Conservation (phyloP, 805 yeast genomes). For the Sugiyamaella valdiviana region DNA sequence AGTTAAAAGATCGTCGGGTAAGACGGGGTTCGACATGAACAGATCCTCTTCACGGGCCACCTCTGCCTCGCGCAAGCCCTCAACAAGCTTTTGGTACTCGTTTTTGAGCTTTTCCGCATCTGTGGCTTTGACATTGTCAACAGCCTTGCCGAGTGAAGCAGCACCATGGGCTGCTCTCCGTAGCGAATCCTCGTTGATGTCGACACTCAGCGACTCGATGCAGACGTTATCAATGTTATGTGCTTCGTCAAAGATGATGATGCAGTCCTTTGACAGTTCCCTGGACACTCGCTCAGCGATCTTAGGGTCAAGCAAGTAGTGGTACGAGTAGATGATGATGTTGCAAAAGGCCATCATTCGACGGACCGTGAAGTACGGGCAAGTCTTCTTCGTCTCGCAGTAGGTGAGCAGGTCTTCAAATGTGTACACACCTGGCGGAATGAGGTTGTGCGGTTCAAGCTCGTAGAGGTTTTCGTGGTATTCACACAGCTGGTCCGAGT, state of each 20-base stretch:
- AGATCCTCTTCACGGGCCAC: constrained; percentile 52
- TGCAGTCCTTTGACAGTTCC: constrained; percentile 86
- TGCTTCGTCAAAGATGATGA: constrained; percentile 96
- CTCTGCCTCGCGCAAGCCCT: constrained; percentile 81
- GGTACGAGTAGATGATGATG: constrained; percentile 92
- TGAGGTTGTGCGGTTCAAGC: constrained; percentile 76
- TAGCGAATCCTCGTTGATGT: constrained; percentile 82
- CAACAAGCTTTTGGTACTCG: constrained; percentile 87
- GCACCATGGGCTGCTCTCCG: constrained; percentile 88
- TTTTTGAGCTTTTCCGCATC: constrained; percentile 81
- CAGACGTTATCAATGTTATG: constrained; percentile 98
- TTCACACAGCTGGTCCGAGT: constrained; percentile 63
- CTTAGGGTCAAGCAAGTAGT: constrained; percentile 92
- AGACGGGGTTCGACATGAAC: constrained; percentile 80
- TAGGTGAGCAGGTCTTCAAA: constrained; percentile 76
- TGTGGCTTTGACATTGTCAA: constrained; percentile 74
- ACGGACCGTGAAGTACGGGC: constrained; percentile 97
- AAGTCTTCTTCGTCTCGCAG: constrained; percentile 72
- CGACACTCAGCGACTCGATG: constrained; percentile 88
- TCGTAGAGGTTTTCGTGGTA: constrained; percentile 88
- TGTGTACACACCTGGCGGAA: constrained; percentile 92
- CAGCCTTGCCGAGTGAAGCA: constrained; percentile 63
- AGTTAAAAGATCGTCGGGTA: constrained; percentile 75
- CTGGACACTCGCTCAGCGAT: constrained; percentile 92
- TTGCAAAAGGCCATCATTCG: constrained; percentile 93